phyloP scores from a whole-genome alignment of 2,329 filamentous ascomycete genomes.

The Ophiostoma sp. region DNA sequence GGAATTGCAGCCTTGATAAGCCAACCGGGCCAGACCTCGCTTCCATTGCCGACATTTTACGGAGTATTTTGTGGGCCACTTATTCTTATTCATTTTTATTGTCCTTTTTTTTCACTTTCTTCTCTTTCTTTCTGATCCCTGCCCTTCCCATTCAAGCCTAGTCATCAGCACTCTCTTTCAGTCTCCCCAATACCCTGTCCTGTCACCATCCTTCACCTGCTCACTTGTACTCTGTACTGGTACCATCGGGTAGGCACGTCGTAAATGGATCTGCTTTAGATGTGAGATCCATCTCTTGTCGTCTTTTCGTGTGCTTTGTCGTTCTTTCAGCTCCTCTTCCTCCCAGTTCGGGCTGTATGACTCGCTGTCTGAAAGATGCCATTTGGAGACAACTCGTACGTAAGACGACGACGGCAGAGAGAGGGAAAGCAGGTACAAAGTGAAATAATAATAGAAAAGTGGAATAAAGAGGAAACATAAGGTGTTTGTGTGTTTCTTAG shows the following conservation, averaged over 20 bases:
- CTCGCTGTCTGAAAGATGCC: background rate
- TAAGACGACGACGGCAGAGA: background rate
- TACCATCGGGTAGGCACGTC: background rate
- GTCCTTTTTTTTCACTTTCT: slow-evolving; percentile 30
- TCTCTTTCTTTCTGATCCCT: slow-evolving; percentile 30
- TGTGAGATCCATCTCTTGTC: background rate
- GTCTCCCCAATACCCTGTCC: background rate
- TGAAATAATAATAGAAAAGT: background rate
- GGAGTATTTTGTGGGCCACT: background rate
- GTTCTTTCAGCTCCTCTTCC: background rate
- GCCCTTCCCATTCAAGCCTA: background rate
- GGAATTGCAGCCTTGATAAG: background rate
- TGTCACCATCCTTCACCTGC: background rate
- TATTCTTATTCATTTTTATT: slow-evolving; percentile 1
- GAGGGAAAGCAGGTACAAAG: background rate
- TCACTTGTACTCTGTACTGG: background rate
- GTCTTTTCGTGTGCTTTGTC: background rate
- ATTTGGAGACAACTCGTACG: slow-evolving; percentile 4
- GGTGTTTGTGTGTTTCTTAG: background rate
- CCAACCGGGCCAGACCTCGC: slow-evolving; percentile 1
- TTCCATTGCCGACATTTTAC: background rate
- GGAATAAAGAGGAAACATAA: background rate
- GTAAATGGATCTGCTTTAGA: slow-evolving; percentile 30
- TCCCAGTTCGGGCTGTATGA: background rate
- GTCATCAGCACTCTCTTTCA: background rate